These are phyloP conservation scores for Mucor velutinosus DNA, from an alignment of 371 early-diverging fungal species.

Conservation along the genomic window DNA sequence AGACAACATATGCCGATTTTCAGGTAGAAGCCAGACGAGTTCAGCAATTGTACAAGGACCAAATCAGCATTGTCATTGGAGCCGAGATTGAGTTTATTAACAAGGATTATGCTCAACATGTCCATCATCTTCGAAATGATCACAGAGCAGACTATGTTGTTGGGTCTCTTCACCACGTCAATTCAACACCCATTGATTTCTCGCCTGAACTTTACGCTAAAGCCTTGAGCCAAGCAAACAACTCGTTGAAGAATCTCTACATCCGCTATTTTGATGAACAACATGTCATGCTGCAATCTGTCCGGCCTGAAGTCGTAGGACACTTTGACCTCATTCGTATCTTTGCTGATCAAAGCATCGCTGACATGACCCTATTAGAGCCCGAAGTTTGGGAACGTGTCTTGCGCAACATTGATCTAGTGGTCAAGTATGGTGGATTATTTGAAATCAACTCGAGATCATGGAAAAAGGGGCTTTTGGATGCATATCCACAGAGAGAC, in stretches of 20 bases:
- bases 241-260: constrained; percentile 50
- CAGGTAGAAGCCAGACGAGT: constrained; percentile 74
- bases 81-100: constrained; percentile 90
- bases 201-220: constrained; percentile 58
- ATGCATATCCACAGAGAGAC: constrained; percentile 86
- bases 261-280: constrained; percentile 89
- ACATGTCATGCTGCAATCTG: constrained; percentile 64
- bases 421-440: constrained; percentile 78
- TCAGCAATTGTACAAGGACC: constrained; percentile 56
- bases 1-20: constrained; percentile 58
- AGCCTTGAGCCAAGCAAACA: constrained; percentile 40
- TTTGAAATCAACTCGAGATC: constrained; percentile 94
- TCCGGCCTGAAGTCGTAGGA: constrained; percentile 84
- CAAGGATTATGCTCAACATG: constrained; percentile 33
- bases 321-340: constrained; percentile 94
- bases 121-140: constrained; percentile 21
- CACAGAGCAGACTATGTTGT: constrained; percentile 76
- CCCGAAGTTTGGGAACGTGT: constrained; percentile 61
- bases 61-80: constrained; percentile 80
- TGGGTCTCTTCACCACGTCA: constrained; percentile 93
- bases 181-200: constrained; percentile 84
- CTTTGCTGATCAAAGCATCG: constrained; percentile 58
- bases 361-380: constrained; percentile 25
- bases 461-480: constrained; percentile 86
- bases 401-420: constrained; percentile 82